Conservation (phyloP, 2,329 filamentous ascomycete species). For the Epichloe scottii region DNA sequence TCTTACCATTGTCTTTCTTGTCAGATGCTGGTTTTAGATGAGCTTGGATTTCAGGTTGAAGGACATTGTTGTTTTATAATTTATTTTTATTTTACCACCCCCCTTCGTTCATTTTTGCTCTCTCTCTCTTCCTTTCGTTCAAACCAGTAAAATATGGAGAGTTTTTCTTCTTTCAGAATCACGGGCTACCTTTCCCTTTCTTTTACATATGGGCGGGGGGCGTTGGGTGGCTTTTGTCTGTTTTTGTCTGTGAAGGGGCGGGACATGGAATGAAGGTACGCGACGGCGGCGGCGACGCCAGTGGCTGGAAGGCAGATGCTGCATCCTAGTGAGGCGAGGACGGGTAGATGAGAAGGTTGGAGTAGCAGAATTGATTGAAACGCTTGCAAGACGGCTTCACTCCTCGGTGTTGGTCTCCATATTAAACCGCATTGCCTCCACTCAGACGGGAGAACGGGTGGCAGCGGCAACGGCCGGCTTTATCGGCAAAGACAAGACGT, state of each 20-base stretch:
- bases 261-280: background rate
- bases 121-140: background rate
- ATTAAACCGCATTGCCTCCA: too few species aligned
- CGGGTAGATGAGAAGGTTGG: background rate
- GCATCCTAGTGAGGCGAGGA: background rate
- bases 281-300: background rate
- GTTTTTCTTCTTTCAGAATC: background rate
- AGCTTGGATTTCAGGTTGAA: conserved; percentile 2
- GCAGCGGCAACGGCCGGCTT: conserved; percentile 25
- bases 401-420: too few species aligned
- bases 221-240: background rate
- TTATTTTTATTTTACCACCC: background rate
- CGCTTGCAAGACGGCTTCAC: background rate
- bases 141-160: background rate
- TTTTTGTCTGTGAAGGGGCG: background rate
- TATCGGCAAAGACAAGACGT: background rate
- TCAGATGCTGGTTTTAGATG: background rate
- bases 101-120: background rate
- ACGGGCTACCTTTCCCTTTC: background rate
- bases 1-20: background rate
- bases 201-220: background rate
- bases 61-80: conserved; percentile 1
- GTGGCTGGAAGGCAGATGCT: background rate
- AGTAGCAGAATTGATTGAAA: conserved; percentile 6
- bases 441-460: background rate